These are phyloP conservation scores for Acanthamoeba royreba DNA, from an alignment of 208 protist genomes.

Conservation along the genomic window DNA sequence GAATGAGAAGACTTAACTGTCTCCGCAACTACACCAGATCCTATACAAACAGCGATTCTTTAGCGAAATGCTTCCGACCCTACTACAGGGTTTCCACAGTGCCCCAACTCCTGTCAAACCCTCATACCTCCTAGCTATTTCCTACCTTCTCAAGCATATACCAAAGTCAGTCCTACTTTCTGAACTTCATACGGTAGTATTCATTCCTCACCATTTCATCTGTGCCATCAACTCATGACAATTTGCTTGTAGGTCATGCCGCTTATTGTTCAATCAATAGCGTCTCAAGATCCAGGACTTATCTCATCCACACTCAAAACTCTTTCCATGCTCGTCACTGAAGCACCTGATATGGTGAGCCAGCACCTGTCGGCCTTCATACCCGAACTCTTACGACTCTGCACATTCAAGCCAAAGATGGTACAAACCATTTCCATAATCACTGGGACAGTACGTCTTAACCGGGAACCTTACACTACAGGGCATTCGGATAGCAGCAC, in stretches of 20 bases:
- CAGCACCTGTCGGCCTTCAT: neutral
- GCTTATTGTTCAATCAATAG: neutral
- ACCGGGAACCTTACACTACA: neutral
- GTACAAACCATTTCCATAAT: neutral
- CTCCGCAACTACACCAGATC: neutral
- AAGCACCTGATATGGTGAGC: neutral
- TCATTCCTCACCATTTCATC: too few species aligned
- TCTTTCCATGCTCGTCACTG: neutral
- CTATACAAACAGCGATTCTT: constrained; percentile 35
- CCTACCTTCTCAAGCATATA: constrained; percentile 34
- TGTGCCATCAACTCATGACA: neutral
- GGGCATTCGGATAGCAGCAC: neutral
- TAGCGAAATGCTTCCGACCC: neutral
- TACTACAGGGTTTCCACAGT: neutral
- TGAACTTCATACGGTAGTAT: constrained; percentile 7
- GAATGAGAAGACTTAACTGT: too few species aligned
- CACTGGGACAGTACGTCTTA: neutral
- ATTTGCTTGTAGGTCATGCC: neutral
- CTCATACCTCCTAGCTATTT: neutral
- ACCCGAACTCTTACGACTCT: neutral
- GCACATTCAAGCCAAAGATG: neutral
- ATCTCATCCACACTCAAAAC: neutral
- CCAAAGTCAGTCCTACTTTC: constrained; percentile 25
- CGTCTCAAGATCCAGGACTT: neutral
- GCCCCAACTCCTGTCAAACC: neutral